Percentiles rank a stretch among this genome's conserved stretches.
These are phyloP conservation scores for Thelonectria rubi DNA, from an alignment of 2,329 filamentous ascomycete species.

Conservation along the genomic window DNA sequence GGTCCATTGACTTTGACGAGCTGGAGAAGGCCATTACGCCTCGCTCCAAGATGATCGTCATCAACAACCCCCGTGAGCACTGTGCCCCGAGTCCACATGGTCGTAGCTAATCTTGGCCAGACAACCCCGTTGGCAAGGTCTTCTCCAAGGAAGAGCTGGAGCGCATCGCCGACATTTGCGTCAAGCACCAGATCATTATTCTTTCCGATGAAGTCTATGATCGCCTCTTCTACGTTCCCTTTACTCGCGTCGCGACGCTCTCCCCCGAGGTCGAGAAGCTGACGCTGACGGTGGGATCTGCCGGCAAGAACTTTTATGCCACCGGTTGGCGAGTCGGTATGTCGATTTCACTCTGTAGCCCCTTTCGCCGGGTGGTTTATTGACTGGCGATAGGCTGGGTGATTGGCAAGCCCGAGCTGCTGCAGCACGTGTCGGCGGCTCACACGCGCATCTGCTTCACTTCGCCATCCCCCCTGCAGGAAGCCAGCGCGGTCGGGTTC, in stretches of 20 bases:
- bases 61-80: slow-evolving; percentile 73
- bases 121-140: slow-evolving; percentile 98
- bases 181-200: slow-evolving; percentile 94
- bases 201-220: slow-evolving; percentile 95
- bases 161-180: slow-evolving; percentile 85
- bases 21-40: slow-evolving; percentile 83
- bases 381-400: slow-evolving; percentile 71
- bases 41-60: slow-evolving; percentile 94
- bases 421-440: slow-evolving; percentile 90
- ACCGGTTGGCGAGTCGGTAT: slow-evolving; percentile 90
- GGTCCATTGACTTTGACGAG: slow-evolving; percentile 85
- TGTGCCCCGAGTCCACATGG: not conserved
- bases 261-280: slow-evolving; percentile 88
- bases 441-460: slow-evolving; percentile 98
- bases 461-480: slow-evolving; percentile 91
- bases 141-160: slow-evolving; percentile 86
- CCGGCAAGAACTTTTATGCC: slow-evolving; percentile 97
- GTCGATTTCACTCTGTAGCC: slow-evolving; percentile 25
- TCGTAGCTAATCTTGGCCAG: slow-evolving; percentile 48
- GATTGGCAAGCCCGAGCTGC: slow-evolving; percentile 86
- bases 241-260: slow-evolving; percentile 89
- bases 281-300: slow-evolving; percentile 93
- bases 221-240: slow-evolving; percentile 92
- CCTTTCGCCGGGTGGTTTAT: slow-evolving; percentile 10
- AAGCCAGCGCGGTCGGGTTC: slow-evolving; percentile 92